Conservation (phyloP, 2,329 filamentous ascomycete species). For the Talaromyces sp. region DNA sequence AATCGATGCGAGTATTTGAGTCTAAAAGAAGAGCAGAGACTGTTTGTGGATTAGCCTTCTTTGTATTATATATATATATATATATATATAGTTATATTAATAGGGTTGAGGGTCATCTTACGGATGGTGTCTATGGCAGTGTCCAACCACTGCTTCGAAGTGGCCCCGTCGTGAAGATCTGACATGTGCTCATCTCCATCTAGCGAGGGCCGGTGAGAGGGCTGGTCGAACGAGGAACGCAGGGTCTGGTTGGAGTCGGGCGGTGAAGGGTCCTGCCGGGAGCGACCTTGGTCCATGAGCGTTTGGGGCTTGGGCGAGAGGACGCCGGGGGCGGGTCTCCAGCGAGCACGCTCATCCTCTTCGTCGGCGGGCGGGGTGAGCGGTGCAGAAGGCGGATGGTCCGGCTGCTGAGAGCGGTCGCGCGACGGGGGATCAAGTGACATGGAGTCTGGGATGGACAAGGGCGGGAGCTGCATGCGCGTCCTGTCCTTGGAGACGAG, state of each 20-base stretch:
- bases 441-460: not conserved
- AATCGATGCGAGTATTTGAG: constrained; percentile 34
- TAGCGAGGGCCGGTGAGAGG: constrained; percentile 24
- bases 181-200: constrained; percentile 25
- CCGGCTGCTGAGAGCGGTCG: constrained; percentile 10
- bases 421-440: constrained; percentile 5
- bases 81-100: no score
- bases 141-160: constrained; percentile 32
- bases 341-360: constrained; percentile 31
- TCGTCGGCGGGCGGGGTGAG: constrained; percentile 39
- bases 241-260: constrained; percentile 23
- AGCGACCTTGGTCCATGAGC: constrained; percentile 27
- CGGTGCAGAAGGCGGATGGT: constrained; percentile 33
- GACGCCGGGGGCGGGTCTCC: constrained; percentile 28
- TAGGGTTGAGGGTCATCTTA: constrained; percentile 16
- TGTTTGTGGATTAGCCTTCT: constrained; percentile 3
- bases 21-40: constrained; percentile 34
- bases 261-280: constrained; percentile 23
- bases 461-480: not conserved
- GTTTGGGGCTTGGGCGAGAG: constrained; percentile 19
- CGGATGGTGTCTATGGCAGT: constrained; percentile 33
- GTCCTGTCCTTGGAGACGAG: constrained; percentile 8
- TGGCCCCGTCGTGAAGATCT: constrained; percentile 17
- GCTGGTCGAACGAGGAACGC: constrained; percentile 26
- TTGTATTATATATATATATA: no score